A percentile compares a stretch with the other conserved stretches of the same genome.
phyloP scores from a whole-genome alignment of 2,329 filamentous ascomycete genomes.

The Aurifilum marmelostoma region DNA sequence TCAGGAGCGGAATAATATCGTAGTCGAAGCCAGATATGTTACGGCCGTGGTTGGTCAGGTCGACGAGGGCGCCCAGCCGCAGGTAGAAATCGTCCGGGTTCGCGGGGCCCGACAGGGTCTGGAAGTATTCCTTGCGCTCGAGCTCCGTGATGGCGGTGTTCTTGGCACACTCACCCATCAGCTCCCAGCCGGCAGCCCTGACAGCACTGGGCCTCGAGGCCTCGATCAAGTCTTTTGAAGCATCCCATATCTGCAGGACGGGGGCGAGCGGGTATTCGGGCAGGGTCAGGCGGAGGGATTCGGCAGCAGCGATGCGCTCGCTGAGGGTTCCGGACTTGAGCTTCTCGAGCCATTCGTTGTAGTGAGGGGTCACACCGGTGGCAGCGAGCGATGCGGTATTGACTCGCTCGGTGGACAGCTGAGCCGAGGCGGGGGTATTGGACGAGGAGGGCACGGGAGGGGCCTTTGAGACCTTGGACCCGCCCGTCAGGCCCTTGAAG shows the following conservation, averaged over 20 bases:
- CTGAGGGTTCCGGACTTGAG: constrained; percentile 55
- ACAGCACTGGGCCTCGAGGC: constrained; percentile 55
- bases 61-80: constrained; percentile 65
- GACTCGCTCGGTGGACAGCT: constrained; percentile 49
- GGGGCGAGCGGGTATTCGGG: constrained; percentile 62
- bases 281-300: constrained; percentile 59
- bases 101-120: constrained; percentile 59
- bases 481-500: constrained; percentile 62
- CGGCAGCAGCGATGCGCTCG: constrained; percentile 61
- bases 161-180: constrained; percentile 67
- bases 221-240: constrained; percentile 67
- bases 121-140: constrained; percentile 68
- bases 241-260: constrained; percentile 67
- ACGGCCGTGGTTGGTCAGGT: constrained; percentile 64
- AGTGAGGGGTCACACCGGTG: constrained; percentile 52
- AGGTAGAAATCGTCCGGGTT: constrained; percentile 67
- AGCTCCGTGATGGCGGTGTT: constrained; percentile 66
- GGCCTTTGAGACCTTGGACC: constrained; percentile 57
- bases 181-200: constrained; percentile 65
- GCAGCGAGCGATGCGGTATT: constrained; percentile 43
- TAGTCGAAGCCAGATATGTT: constrained; percentile 70
- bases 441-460: constrained; percentile 47
- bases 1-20: constrained; percentile 65
- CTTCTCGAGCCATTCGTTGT: constrained; percentile 58
- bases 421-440: constrained; percentile 38